phyloP scores from a whole-genome alignment of 345 rosid species.

The Eucalyptus microcorys region DNA sequence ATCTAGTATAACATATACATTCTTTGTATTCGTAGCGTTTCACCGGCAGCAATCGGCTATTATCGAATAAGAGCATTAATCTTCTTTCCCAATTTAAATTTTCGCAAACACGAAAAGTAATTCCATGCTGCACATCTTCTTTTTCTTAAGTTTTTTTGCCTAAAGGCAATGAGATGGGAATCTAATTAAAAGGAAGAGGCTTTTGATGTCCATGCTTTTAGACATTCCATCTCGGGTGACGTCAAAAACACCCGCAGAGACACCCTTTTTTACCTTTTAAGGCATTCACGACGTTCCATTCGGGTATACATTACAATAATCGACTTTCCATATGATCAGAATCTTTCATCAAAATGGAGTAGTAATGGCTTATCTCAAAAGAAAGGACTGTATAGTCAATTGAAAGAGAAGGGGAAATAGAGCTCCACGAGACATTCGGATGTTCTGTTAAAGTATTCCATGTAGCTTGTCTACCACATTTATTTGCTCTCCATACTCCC shows the following conservation, averaged over 20 bases:
- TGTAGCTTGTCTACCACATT: fast-evolving
- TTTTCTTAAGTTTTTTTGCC: background rate
- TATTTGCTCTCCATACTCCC: background rate
- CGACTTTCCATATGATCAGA: background rate
- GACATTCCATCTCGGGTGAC: background rate
- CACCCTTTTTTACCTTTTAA: background rate
- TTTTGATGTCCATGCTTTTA: background rate
- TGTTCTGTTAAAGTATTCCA: background rate
- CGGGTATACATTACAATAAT: background rate
- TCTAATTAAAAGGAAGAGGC: background rate
- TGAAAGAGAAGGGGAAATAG: background rate
- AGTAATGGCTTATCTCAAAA: background rate
- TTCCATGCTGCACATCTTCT: background rate
- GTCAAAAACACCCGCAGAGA: background rate
- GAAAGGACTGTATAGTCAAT: background rate
- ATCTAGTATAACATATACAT: background rate
- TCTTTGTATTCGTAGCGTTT: background rate
- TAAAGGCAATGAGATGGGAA: background rate
- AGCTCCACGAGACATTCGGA: background rate
- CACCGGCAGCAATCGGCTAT: background rate
- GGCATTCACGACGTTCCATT: background rate
- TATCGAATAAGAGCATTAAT: background rate
- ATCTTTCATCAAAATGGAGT: background rate
- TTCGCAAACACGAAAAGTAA: background rate
- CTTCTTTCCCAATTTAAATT: background rate